Evolutionary conservation across 2,329 filamentous ascomycete species (phyloP).

Genomic region (Balansia obtecta): DNA sequence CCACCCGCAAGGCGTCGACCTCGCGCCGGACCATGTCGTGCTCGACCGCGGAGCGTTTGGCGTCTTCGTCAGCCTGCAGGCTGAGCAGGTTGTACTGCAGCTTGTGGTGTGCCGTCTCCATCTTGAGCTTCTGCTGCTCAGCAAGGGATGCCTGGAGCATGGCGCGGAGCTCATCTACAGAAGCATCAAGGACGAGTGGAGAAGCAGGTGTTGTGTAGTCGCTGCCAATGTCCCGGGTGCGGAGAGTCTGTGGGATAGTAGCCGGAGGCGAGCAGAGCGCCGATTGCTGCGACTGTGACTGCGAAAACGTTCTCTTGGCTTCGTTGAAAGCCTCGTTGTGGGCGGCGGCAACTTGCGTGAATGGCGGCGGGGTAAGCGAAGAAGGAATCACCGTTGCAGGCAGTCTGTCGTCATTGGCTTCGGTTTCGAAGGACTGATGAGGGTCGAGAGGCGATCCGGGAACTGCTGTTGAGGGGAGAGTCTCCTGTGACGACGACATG

Average conservation of each 20-base stretch:
- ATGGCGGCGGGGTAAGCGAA: slow-evolving; percentile 45
- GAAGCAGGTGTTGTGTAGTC: slow-evolving; percentile 36
- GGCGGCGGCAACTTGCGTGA: slow-evolving; percentile 32
- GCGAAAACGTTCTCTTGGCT: slow-evolving; percentile 20
- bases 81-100: slow-evolving; percentile 76
- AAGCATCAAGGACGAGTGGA: slow-evolving; percentile 38
- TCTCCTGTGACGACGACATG: slow-evolving; percentile 35
- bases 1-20: slow-evolving; percentile 68
- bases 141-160: slow-evolving; percentile 43
- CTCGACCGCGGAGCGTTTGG: slow-evolving; percentile 80
- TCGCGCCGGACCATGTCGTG: slow-evolving; percentile 84
- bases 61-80: slow-evolving; percentile 73
- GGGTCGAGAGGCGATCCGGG: slow-evolving; percentile 40
- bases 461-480: slow-evolving; percentile 45
- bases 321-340: slow-evolving; percentile 9
- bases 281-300: slow-evolving; percentile 36
- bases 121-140: slow-evolving; percentile 53
- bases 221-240: slow-evolving; percentile 17
- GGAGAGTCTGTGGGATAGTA: slow-evolving; percentile 27
- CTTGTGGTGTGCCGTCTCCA: slow-evolving; percentile 81
- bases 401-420: slow-evolving; percentile 34
- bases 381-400: slow-evolving; percentile 39
- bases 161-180: slow-evolving; percentile 40
- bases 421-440: slow-evolving; percentile 35
- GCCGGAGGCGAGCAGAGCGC: slow-evolving; percentile 42